Evolutionary conservation across 192 early-diverging fungal genomes (phyloP).

Genomic region (Powellomyces hirtus): DNA sequence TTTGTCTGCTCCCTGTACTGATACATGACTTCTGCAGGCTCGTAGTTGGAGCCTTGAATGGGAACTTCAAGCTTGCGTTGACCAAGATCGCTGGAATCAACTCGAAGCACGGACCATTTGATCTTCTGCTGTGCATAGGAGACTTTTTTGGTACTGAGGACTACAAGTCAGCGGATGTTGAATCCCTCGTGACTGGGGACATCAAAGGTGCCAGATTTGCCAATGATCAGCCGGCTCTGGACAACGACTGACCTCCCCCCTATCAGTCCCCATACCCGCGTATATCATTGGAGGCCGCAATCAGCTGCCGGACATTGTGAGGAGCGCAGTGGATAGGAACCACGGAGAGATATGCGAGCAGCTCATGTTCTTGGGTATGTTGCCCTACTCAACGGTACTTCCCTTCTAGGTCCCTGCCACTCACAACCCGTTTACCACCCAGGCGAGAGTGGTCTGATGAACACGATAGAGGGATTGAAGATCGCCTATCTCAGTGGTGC

Average conservation of each 20-base stretch:
- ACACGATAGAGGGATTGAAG: slow-evolving; percentile 56
- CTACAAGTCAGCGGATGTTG: slow-evolving; percentile 32
- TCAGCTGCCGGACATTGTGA: slow-evolving; percentile 56
- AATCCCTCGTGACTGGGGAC: slow-evolving; percentile 44
- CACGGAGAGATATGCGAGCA: slow-evolving; percentile 77
- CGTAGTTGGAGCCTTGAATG: slow-evolving; percentile 73
- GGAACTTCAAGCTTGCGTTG: slow-evolving; percentile 65
- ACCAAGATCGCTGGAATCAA: slow-evolving; percentile 73
- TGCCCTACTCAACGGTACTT: slow-evolving; percentile 7
- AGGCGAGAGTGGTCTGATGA: slow-evolving; percentile 47
- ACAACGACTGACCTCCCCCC: no score
- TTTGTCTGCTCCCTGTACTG: no score
- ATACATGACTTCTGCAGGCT: slow-evolving; percentile 50
- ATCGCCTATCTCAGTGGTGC: slow-evolving; percentile 63
- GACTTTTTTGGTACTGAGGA: slow-evolving; percentile 67
- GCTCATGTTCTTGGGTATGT: slow-evolving; percentile 63
- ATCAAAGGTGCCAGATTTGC: slow-evolving; percentile 21
- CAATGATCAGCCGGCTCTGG: no score
- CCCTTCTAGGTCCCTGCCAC: neutral
- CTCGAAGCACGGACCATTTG: slow-evolving; percentile 83
- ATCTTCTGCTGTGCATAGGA: slow-evolving; percentile 74
- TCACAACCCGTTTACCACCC: neutral
- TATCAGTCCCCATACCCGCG: slow-evolving; percentile 65
- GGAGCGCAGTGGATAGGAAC: slow-evolving; percentile 48
- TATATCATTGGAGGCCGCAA: slow-evolving; percentile 72